These are phyloP conservation scores for Pseudovirgaria hyperparasitica DNA, from an alignment of 2,329 filamentous ascomycete species.

Conservation along the genomic window DNA sequence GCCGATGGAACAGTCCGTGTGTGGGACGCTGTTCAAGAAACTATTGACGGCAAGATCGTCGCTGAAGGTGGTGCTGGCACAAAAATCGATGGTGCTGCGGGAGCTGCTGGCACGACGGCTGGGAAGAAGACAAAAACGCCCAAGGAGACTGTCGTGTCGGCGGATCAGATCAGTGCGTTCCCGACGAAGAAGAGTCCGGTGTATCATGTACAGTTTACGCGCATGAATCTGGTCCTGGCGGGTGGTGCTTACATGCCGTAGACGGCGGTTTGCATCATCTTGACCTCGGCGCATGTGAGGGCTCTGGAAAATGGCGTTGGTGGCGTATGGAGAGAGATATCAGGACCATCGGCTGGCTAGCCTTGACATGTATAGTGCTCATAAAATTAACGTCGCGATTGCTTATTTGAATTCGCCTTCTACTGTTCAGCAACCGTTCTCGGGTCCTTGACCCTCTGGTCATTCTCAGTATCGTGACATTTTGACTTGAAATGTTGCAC, in stretches of 20 bases:
- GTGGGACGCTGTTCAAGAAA: constrained; percentile 76
- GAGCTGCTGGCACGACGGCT: constrained; percentile 30
- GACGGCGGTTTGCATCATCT: constrained; percentile 1
- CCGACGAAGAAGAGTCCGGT: constrained; percentile 94
- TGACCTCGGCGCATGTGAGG: too few relatives aligned
- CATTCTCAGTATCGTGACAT: too few relatives aligned
- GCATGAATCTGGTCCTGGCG: constrained; percentile 88
- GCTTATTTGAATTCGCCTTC: too few relatives aligned
- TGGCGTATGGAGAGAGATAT: too few relatives aligned
- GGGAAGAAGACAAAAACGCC: constrained; percentile 52
- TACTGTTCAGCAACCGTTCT: too few relatives aligned
- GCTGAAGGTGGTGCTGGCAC: constrained; percentile 31
- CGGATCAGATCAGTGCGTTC: constrained; percentile 90
- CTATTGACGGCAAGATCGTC: constrained; percentile 39
- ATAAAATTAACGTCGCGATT: too few relatives aligned
- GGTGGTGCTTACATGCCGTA: constrained; percentile 55
- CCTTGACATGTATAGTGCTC: too few relatives aligned
- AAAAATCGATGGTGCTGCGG: constrained; percentile 40
- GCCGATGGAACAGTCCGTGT: constrained; percentile 86
- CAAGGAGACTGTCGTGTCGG: constrained; percentile 81
- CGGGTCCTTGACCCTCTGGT: too few relatives aligned
- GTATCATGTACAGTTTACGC: constrained; percentile 83
- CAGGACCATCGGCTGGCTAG: too few relatives aligned
- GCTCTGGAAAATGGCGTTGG: too few relatives aligned
- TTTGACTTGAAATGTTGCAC: too few relatives aligned